phyloP scores from a whole-genome alignment of 2,329 filamentous ascomycete species.

The Colletotrichum spaethianum region DNA sequence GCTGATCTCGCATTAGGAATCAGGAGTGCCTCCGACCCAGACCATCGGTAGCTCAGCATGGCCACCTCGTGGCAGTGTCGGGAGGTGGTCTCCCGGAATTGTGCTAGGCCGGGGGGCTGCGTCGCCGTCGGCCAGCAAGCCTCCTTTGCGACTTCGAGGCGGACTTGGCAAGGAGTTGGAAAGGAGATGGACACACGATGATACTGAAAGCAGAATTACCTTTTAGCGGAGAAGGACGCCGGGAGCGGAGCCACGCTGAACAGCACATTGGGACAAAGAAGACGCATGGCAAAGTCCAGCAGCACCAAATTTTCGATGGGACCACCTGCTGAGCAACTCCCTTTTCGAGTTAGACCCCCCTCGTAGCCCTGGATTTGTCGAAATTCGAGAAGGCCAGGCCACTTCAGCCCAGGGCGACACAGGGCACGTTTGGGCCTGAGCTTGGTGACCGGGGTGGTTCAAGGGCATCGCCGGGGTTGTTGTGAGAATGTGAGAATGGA shows the following conservation, averaged over 20 bases:
- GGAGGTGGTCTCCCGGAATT: conserved; percentile 15
- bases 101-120: conserved; percentile 11
- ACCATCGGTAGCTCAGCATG: conserved; percentile 30
- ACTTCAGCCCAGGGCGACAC: conserved; percentile 17
- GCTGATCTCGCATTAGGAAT: conserved; percentile 2
- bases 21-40: conserved; percentile 7
- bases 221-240: conserved; percentile 9
- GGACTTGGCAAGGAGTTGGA: conserved; percentile 1
- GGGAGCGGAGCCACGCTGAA: conserved; percentile 23
- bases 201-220: conserved; percentile 13
- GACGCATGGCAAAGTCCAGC: conserved; percentile 10
- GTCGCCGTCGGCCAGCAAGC: conserved; percentile 27
- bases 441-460: conserved; percentile 21
- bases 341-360: conserved; percentile 18
- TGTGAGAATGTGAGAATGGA: no score
- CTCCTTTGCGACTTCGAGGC: conserved; percentile 2
- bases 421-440: conserved; percentile 5
- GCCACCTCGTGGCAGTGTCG: conserved; percentile 36
- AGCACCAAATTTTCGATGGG: conserved; percentile 11
- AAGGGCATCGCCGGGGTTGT: conserved; percentile 14
- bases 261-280: conserved; percentile 13
- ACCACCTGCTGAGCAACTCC: conserved; percentile 11
- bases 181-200: no score
- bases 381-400: conserved; percentile 30
- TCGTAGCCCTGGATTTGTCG: not conserved